Conservation (phyloP, 805 yeast genomes). For the Citeromyces matritensis region DNA sequence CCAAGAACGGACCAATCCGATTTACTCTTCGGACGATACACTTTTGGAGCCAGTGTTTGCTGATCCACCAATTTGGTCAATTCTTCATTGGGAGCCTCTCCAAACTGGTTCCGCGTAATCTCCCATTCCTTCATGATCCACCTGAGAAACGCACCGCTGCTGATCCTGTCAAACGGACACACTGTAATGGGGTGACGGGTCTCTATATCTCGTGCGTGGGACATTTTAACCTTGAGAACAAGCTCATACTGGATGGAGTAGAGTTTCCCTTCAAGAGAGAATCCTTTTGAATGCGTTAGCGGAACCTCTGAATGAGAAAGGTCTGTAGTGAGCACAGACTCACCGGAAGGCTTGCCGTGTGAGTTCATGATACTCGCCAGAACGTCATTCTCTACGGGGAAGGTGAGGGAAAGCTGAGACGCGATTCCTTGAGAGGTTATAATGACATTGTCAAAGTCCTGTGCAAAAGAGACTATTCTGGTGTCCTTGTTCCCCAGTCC, state of each 20-base stretch:
- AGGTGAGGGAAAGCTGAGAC: too few species aligned
- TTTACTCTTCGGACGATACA: not conserved
- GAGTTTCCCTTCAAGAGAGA: not conserved
- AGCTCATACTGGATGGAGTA: not conserved
- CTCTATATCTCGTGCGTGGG: not conserved
- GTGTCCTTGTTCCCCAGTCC: constrained; percentile 1
- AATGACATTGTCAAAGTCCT: constrained; percentile 1
- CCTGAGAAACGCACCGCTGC: not conserved
- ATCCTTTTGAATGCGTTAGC: not conserved
- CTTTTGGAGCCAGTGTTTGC: not conserved
- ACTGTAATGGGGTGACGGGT: not conserved
- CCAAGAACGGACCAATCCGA: not conserved
- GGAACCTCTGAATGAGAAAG: not conserved
- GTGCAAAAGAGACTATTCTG: not conserved
- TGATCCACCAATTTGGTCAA: not conserved
- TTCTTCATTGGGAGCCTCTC: not conserved
- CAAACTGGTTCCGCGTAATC: not conserved
- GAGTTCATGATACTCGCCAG: not conserved
- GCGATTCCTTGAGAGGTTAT: not conserved
- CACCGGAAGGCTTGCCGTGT: not conserved
- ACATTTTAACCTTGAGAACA: not conserved
- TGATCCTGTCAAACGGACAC: not conserved
- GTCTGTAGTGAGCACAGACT: not conserved
- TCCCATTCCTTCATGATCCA: not conserved
- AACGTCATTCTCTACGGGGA: not conserved